Evolutionary conservation across 2,329 filamentous ascomycete genomes (phyloP).

Genomic region (Sclerotinia trifoliorum): DNA sequence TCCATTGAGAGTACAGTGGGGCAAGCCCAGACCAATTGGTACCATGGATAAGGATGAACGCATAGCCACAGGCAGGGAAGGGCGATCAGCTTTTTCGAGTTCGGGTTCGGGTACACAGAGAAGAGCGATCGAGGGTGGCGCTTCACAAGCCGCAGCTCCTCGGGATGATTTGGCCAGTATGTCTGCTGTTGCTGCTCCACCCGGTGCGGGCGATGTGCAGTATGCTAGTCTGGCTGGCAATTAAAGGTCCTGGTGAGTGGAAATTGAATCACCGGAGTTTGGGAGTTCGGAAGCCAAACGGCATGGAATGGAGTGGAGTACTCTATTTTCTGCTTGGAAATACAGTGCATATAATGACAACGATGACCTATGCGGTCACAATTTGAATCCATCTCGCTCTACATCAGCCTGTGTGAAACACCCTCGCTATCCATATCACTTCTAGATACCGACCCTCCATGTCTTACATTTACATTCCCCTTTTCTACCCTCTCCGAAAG

Average conservation of each 20-base stretch:
- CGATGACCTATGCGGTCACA: constrained; percentile 3
- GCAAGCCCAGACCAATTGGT: constrained; percentile 85
- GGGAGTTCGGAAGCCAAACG: constrained; percentile 32
- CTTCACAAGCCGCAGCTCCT: constrained; percentile 26
- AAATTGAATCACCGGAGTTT: constrained; percentile 30
- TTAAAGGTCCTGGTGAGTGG: constrained; percentile 46
- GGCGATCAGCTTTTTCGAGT: constrained; percentile 56
- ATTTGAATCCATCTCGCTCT: not conserved
- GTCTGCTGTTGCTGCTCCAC: constrained; percentile 67
- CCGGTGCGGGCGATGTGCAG: constrained; percentile 72
- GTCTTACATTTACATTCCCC: not conserved
- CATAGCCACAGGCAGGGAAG: constrained; percentile 76
- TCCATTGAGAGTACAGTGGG: constrained; percentile 87
- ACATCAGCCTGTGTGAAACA: not conserved
- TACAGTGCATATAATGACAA: constrained; percentile 21
- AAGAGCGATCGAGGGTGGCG: constrained; percentile 36
- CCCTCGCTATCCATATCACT: not conserved
- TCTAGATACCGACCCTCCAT: not conserved
- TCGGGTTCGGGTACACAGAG: constrained; percentile 39
- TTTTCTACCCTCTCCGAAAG: not conserved
- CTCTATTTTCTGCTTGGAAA: constrained; percentile 12
- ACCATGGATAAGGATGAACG: constrained; percentile 87
- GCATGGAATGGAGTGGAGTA: not conserved
- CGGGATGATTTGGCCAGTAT: constrained; percentile 38
- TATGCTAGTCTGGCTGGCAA: constrained; percentile 86